A percentile compares a stretch with the other conserved stretches of the same genome.
phyloP scores from a whole-genome alignment of 2,329 filamentous ascomycete genomes.

The Periglandula ipomoeae region DNA sequence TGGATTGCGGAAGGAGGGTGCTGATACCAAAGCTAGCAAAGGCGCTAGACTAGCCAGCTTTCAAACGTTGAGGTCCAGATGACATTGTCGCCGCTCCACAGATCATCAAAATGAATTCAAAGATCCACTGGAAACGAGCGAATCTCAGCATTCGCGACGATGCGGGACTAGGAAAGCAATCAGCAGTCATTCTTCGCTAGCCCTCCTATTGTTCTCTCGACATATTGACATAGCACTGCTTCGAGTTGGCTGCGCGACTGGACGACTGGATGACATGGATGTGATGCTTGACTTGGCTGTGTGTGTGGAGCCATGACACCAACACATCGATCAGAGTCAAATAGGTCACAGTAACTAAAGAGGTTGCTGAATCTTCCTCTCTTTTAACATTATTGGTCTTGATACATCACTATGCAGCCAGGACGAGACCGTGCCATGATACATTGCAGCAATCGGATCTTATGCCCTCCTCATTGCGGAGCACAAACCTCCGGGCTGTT shows the following conservation, averaged over 20 bases:
- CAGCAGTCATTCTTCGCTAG: background rate
- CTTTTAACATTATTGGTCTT: background rate
- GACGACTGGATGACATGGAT: background rate
- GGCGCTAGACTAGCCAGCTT: conserved; percentile 1
- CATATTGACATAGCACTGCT: background rate
- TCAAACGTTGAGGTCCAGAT: background rate
- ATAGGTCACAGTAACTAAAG: too few species aligned
- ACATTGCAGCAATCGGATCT: too few species aligned
- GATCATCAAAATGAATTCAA: background rate
- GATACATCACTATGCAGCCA: too few species aligned
- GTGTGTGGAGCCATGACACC: conserved; percentile 3
- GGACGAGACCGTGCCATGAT: too few species aligned
- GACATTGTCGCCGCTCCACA: conserved; percentile 2
- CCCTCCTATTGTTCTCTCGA: conserved; percentile 2
- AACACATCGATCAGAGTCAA: background rate
- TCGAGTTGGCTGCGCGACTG: background rate
- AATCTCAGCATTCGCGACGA: background rate
- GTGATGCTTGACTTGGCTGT: background rate
- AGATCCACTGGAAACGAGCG: background rate
- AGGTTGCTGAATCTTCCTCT: too few species aligned
- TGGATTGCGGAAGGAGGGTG: background rate
- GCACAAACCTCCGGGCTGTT: too few species aligned
- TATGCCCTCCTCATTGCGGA: too few species aligned
- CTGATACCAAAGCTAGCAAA: background rate
- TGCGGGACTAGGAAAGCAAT: background rate